Base-by-base conservation (phyloP, 306 rosid genomes). In the Rosa rugosa region DNA sequence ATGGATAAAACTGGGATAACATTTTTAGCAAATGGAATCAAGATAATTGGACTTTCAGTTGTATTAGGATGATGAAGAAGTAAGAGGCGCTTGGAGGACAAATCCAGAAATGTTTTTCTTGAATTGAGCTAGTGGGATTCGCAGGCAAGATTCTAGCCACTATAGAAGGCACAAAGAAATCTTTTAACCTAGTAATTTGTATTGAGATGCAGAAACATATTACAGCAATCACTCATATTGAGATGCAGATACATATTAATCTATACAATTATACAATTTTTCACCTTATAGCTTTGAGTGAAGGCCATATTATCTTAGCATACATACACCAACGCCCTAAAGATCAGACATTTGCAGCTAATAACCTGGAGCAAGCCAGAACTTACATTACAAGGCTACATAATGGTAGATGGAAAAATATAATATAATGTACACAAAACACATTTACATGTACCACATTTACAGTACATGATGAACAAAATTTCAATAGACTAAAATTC, bases 381-480 rank as follows among this genome's bases (percentile, higher is more conserved):
- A 41, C 59, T 42, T 75, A 23, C 27, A 22, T 59, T 54, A 23
- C 40, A 71, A 49, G 42, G 42, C 25, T 12, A 62, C 13, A 27
- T 0, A 16, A 31, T 31, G 42, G 40, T 0, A 8, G 60, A 59
- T 47, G 44, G 22, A 79, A 46, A 72, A 45, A 18, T 3, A 59
- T 68, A 45, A 31, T 18, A 18, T 27, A 65, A 68, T 16, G 31
- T 18, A 69, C 71, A 66, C 10, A 40, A 66, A 13, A 34, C 69
- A 56, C 63, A 64, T 65, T 65, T 65, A 65, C 70, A 63, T n/a
- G 68, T 13, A 27, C 36, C 77, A 80, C 51, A 20, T 34, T 23
- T 71, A 75, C 66, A 4, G 81, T 70, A 65, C 78, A 84, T 75
- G 12, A 72, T 27, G 44, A 40, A 68, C 84, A 84, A 84, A 80